A percentile compares a stretch with the other conserved stretches of the same genome.
phyloP scores from a whole-genome alignment of 163 green algal genomes.

The Picocystis sp. region DNA sequence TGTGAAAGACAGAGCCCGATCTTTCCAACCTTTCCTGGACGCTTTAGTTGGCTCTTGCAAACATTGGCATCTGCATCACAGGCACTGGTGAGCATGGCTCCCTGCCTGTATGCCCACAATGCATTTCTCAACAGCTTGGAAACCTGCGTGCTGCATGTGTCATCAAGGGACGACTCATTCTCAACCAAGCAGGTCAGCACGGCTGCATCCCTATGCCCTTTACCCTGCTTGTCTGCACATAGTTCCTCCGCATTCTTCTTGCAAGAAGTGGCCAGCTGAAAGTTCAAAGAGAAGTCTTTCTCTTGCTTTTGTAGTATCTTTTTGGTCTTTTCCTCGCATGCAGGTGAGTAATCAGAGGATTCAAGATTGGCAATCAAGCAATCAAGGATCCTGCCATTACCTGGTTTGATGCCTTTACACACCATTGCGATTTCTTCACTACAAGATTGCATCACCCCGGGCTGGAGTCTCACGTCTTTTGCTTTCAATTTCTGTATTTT shows the following conservation, averaged over 20 bases:
- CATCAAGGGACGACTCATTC: slow-evolving; percentile 12
- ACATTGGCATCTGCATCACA: slow-evolving; percentile 47
- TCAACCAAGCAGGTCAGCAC: slow-evolving; percentile 61
- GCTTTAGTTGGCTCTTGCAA: slow-evolving; percentile 11
- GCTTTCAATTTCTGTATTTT: slow-evolving; percentile 49
- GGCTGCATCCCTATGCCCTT: slow-evolving; percentile 36
- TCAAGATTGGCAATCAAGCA: slow-evolving; percentile 44
- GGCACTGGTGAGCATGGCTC: slow-evolving; percentile 28
- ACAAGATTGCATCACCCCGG: slow-evolving; percentile 36
- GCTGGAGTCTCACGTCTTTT: slow-evolving; percentile 41
- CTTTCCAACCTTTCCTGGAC: slow-evolving; percentile 37
- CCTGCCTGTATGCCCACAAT: slow-evolving; percentile 55
- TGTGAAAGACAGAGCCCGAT: slow-evolving; percentile 52
- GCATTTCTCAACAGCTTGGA: slow-evolving; percentile 25
- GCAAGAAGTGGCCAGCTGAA: slow-evolving; percentile 40
- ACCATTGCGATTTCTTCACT: slow-evolving; percentile 19
- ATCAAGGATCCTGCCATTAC: slow-evolving; percentile 44
- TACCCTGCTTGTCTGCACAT: slow-evolving; percentile 35
- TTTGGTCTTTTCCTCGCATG: slow-evolving; percentile 44
- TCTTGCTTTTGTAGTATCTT: slow-evolving; percentile 18
- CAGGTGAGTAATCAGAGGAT: slow-evolving; percentile 36
- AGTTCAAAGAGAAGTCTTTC: slow-evolving; percentile 44
- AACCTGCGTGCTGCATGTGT: too few relatives aligned
- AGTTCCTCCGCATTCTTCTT: slow-evolving; percentile 29
- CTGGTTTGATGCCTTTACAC: slow-evolving; percentile 31